These are phyloP conservation scores for Eucalyptus polyanthemos DNA, from an alignment of 345 rosid species.

Conservation along the genomic window DNA sequence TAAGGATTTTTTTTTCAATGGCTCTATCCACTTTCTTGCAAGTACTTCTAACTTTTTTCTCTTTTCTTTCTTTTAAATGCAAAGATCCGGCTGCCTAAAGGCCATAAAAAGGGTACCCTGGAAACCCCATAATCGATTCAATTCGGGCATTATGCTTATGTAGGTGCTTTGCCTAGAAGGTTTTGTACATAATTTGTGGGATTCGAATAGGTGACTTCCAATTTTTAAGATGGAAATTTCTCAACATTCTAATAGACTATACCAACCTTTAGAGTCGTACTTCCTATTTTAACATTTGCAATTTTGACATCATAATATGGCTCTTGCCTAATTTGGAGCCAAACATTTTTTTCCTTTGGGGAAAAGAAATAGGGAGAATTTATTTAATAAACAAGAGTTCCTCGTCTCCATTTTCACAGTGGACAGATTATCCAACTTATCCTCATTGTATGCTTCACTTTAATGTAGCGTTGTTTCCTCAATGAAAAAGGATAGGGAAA, in stretches of 20 bases:
- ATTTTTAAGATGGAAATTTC: neutral
- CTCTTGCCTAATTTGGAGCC: neutral
- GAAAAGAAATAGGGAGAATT: neutral
- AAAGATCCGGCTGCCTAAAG: too few relatives aligned
- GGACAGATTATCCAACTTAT: neutral
- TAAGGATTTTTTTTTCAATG: neutral
- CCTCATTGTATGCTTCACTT: neutral
- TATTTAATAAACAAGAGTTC: neutral
- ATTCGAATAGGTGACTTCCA: neutral
- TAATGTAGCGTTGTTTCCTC: neutral
- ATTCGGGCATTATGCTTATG: neutral
- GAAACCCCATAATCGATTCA: neutral
- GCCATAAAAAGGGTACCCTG: neutral
- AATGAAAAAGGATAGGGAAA: neutral
- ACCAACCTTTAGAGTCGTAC: neutral
- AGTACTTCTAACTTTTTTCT: neutral
- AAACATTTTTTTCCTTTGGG: neutral
- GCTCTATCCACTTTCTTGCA: neutral
- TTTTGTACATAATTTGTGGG: neutral
- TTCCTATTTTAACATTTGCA: neutral
- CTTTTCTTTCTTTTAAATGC: neutral
- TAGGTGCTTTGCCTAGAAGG: neutral
- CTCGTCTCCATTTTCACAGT: neutral
- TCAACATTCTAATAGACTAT: accelerated
- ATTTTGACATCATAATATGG: neutral